These are phyloP conservation scores for Agrocybe praecox DNA, from an alignment of 768 basidiomycete species.

Conservation along the genomic window DNA sequence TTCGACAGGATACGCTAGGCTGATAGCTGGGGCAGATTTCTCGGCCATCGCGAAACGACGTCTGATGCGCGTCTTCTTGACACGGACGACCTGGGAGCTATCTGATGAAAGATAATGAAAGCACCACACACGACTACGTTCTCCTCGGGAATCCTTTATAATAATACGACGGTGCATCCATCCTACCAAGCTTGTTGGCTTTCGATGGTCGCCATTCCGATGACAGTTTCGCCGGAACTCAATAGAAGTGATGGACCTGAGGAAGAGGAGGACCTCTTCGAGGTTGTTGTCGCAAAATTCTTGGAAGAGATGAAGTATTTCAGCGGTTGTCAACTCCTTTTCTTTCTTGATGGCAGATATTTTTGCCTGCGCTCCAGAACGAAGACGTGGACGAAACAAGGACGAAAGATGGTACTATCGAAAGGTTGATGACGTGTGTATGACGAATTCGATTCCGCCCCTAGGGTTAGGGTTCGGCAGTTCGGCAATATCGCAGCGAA, in stretches of 20 bases:
- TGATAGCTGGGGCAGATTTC: slow-evolving; percentile 40
- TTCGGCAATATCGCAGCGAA: too few species aligned
- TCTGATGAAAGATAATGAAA: slow-evolving; percentile 24
- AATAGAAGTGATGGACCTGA: slow-evolving; percentile 38
- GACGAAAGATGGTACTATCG: too few species aligned
- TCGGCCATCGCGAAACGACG: slow-evolving; percentile 27
- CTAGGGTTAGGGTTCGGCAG: too few species aligned
- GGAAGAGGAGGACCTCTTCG: slow-evolving; percentile 39
- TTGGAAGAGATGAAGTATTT: slow-evolving; percentile 38
- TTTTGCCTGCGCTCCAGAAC: slow-evolving; percentile 31
- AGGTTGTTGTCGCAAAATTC: slow-evolving; percentile 41
- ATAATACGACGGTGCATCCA: background rate
- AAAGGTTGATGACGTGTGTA: too few species aligned
- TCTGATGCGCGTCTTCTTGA: slow-evolving; percentile 27
- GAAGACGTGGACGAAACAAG: slow-evolving; percentile 46
- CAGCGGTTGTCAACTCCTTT: slow-evolving; percentile 14
- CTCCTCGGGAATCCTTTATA: background rate
- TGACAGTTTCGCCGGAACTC: slow-evolving; percentile 31
- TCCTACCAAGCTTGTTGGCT: background rate
- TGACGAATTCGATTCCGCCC: too few species aligned
- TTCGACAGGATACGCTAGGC: slow-evolving; percentile 33
- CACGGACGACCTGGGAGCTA: slow-evolving; percentile 16
- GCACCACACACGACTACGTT: slow-evolving; percentile 26
- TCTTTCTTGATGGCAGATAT: slow-evolving; percentile 30
- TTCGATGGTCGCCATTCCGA: slow-evolving; percentile 6